Conservation (phyloP, 2,329 filamentous ascomycete genomes). For the Microsporum ferrugineum region DNA sequence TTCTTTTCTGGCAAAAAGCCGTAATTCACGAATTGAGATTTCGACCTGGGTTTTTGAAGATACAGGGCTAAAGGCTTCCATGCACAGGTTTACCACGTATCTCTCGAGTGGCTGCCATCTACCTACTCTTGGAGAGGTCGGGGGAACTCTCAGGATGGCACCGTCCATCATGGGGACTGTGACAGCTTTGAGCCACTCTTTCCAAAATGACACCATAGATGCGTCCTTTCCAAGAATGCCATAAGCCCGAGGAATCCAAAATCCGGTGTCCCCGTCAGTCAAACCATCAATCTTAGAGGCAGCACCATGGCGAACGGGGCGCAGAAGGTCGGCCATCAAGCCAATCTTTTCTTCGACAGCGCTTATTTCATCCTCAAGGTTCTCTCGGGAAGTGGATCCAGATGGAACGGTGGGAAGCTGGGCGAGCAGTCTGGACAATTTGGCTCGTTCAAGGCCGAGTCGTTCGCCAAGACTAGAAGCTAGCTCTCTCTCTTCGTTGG, state of each 20-base stretch:
- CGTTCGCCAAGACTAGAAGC: constrained; percentile 84
- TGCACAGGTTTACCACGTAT: constrained; percentile 94
- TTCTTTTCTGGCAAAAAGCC: constrained; percentile 85
- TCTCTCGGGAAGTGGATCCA: constrained; percentile 68
- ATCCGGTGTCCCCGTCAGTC: constrained; percentile 85
- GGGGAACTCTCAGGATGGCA: constrained; percentile 65
- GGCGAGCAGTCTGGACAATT: constrained; percentile 76
- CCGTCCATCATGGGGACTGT: constrained; percentile 94
- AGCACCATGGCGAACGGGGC: constrained; percentile 83
- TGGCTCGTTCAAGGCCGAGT: constrained; percentile 74
- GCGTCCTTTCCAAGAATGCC: constrained; percentile 79
- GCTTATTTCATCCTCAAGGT: constrained; percentile 86
- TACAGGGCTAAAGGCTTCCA: constrained; percentile 83
- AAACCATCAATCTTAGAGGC: constrained; percentile 95
- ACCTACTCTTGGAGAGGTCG: constrained; percentile 80
- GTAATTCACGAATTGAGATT: constrained; percentile 74
- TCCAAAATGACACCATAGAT: constrained; percentile 84
- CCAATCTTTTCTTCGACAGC: constrained; percentile 93
- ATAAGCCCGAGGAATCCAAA: constrained; percentile 91
- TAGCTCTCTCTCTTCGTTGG: constrained; percentile 88
- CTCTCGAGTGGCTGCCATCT: constrained; percentile 94
- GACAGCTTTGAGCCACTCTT: constrained; percentile 91
- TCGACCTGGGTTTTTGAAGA: constrained; percentile 95
- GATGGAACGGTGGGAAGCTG: constrained; percentile 69
- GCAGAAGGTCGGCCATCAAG: constrained; percentile 89